Percentiles rank a stretch among this genome's conserved stretches.
These are phyloP conservation scores for Omphalotus olearius DNA, from an alignment of 1,284 basidiomycete genomes.

Conservation along the genomic window DNA sequence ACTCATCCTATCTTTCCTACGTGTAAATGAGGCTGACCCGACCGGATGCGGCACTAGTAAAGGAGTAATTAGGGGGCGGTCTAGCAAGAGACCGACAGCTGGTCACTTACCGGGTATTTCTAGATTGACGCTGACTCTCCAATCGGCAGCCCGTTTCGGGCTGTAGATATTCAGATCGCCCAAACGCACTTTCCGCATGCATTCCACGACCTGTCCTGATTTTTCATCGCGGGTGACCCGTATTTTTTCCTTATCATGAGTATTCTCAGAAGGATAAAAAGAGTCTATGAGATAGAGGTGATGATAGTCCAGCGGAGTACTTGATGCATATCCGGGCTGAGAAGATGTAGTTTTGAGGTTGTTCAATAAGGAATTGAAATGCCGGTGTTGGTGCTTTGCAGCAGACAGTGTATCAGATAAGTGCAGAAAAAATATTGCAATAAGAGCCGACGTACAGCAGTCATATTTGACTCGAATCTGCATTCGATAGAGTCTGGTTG, in stretches of 20 bases:
- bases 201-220: conserved; percentile 59
- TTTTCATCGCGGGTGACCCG: conserved; percentile 85
- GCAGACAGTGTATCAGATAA: neutral
- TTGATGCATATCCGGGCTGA: conserved; percentile 42
- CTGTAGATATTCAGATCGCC: conserved; percentile 86
- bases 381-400: conserved; percentile 75
- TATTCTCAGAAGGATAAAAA: conserved; percentile 61
- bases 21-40: conserved; percentile 52
- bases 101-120: conserved; percentile 68
- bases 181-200: conserved; percentile 77
- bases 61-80: neutral
- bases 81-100: conserved; percentile 4
- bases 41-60: conserved; percentile 53
- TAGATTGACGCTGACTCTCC: conserved; percentile 86
- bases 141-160: conserved; percentile 84
- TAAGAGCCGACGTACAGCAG: conserved; percentile 50
- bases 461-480: conserved; percentile 91
- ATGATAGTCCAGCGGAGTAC: conserved; percentile 64
- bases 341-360: conserved; percentile 54
- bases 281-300: conserved; percentile 82
- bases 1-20: conserved; percentile 88
- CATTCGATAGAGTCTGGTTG: conserved; percentile 50
- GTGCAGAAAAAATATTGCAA: conserved; percentile 15
- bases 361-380: conserved; percentile 86
- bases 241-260: conserved; percentile 58